Evolutionary conservation across 768 basidiomycete genomes (phyloP).

Genomic region (Serendipita indica): DNA sequence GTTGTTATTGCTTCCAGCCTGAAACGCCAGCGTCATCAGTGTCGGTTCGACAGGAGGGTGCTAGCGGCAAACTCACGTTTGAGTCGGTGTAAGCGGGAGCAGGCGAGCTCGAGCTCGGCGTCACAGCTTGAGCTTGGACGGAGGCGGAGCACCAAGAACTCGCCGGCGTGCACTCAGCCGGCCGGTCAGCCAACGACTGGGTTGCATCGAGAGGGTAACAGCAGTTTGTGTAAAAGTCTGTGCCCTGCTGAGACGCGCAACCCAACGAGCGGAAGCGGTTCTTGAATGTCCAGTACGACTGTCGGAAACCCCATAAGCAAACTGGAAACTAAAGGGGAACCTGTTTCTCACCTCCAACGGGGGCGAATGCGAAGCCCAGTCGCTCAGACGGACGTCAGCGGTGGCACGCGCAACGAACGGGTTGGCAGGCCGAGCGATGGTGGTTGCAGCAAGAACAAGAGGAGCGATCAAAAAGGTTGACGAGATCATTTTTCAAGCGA

Average conservation of each 20-base stretch:
- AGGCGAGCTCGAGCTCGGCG: background rate
- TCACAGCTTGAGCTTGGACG: background rate
- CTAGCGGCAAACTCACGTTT: background rate
- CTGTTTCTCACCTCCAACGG: background rate
- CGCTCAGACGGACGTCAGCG: background rate
- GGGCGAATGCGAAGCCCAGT: conserved; percentile 1
- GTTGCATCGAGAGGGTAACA: background rate
- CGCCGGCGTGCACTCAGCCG: background rate
- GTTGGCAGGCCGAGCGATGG: background rate
- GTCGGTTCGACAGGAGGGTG: background rate
- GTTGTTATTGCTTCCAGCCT: background rate
- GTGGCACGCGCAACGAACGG: background rate
- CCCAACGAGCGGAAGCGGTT: background rate
- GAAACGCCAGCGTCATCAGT: background rate
- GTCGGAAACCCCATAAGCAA: background rate
- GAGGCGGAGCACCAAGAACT: background rate
- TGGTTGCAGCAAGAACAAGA: background rate
- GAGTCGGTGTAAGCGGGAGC: background rate
- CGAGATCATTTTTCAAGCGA: conserved; percentile 3
- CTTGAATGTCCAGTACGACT: conserved; percentile 2
- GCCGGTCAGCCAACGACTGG: background rate
- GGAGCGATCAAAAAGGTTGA: background rate
- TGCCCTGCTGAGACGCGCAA: background rate
- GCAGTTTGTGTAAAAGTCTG: background rate
- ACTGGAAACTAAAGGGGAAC: background rate